phyloP scores from a whole-genome alignment of 1,139 yeast genomes.

The Debaryomyces sp. region DNA sequence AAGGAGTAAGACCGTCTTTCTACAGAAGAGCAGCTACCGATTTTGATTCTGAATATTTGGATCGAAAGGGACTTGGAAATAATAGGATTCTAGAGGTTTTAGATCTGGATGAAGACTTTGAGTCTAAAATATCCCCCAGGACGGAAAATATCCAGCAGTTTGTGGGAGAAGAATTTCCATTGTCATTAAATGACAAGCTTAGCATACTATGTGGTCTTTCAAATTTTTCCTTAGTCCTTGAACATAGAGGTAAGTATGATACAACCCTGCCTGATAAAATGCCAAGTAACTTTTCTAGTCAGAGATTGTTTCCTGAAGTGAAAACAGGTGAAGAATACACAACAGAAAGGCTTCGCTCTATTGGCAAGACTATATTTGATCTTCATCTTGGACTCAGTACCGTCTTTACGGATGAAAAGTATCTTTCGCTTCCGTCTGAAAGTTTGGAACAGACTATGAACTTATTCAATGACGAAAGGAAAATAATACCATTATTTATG shows the following conservation, averaged over 20 bases:
- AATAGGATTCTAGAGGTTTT: constrained; percentile 14
- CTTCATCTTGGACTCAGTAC: constrained; percentile 16
- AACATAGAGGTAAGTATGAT: neutral
- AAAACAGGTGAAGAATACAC: constrained; percentile 7
- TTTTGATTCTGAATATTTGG: constrained; percentile 16
- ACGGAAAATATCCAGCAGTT: constrained; percentile 15
- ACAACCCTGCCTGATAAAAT: neutral
- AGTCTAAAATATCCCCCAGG: constrained; percentile 11
- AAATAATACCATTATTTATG: constrained; percentile 37
- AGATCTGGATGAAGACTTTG: constrained; percentile 15
- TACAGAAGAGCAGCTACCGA: constrained; percentile 18
- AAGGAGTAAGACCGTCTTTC: constrained; percentile 17
- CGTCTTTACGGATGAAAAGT: constrained; percentile 11
- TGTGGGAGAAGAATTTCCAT: constrained; percentile 21
- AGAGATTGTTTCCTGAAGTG: constrained; percentile 3
- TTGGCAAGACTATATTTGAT: constrained; percentile 24
- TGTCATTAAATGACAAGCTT: constrained; percentile 27
- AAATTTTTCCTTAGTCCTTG: constrained; percentile 14
- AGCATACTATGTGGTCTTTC: constrained; percentile 15
- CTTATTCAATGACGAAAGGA: constrained; percentile 22
- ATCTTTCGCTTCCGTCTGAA: constrained; percentile 14
- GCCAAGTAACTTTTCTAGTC: neutral
- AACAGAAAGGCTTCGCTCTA: constrained; percentile 22
- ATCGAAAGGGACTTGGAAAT: constrained; percentile 14
- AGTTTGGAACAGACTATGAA: constrained; percentile 28